Evolutionary conservation across 495 filamentous ascomycete species (phyloP), one percentile per base, ranked within the genome.

Genomic region (Neurospora sublineolata): DNA sequence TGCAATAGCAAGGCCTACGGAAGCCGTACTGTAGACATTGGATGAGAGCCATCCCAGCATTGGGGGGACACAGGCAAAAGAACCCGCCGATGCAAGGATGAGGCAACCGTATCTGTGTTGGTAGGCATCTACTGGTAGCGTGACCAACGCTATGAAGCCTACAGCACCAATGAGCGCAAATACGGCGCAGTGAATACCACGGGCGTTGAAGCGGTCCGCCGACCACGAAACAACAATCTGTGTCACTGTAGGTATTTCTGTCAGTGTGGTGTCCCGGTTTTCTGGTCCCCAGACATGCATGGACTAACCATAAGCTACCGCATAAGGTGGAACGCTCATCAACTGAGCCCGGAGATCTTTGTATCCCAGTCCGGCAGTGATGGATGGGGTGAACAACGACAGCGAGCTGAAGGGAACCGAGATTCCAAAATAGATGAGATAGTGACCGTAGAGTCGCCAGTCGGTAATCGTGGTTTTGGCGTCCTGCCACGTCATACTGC

Each of bases 251-350:
- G 14, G 70, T 37, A 36, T 6, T 27, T 27, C 4, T 16, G 27
- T 64, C 52, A 64, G 52, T 64, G 5, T 5, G 3, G 14, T 64
- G 46, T 58, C 18, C 18, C 8, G 8, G 40, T 42, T 42, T 16
- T 14, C 42, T 52, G 8, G 8, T 11, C 14, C 46, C 0, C 12
- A 36, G 27, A 6, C 16, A 36, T 33, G 14, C 12, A 1, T 3
- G 4, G 52, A 68, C 80, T 73, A 74, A 82, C 81, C 79, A 67
- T 84, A 93, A 20, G 90, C 89, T 2, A 87, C 87, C 8, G 89
- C 91, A 79, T 90, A 93, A 4, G 91, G 91, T 12, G 91, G 91
- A 1, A 94, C 90, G 5, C 90, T 93, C 86, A 94, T 89, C 36
- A 94, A 78, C 77, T 94, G 91, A 7, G 91, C 90, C 38, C 82